Conservation (phyloP, 345 rosid species). For the Odontarrhena argentea region DNA sequence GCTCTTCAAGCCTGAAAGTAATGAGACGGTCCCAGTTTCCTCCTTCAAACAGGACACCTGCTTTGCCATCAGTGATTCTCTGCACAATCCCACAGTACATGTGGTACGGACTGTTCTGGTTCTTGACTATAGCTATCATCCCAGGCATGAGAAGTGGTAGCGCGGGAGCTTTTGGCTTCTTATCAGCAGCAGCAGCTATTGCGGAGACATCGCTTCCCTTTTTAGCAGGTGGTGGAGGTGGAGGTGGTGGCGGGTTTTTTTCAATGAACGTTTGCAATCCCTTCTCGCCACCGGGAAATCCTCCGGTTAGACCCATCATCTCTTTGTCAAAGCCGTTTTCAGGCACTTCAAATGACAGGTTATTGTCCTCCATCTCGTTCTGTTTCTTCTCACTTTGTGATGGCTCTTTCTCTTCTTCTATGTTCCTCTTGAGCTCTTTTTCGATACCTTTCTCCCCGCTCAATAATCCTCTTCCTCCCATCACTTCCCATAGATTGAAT, state of each 20-base stretch:
- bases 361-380: constrained; percentile 15
- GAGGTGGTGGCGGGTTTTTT: constrained; percentile 70
- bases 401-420: constrained; percentile 39
- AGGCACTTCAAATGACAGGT: constrained; percentile 38
- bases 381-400: constrained; percentile 17
- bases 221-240: constrained; percentile 26
- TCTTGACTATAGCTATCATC: constrained; percentile 83
- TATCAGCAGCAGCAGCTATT: constrained; percentile 33
- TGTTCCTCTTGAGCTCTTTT: constrained; percentile 58
- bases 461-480: constrained; percentile 92
- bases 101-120: constrained; percentile 73
- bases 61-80: constrained; percentile 89
- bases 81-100: constrained; percentile 93
- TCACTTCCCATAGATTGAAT: constrained; percentile 59
- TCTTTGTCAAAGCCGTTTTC: constrained; percentile 76
- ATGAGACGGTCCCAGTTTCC: constrained; percentile 84
- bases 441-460: constrained; percentile 77
- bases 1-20: constrained; percentile 81
- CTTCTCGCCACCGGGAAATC: constrained; percentile 87
- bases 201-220: constrained; percentile 26
- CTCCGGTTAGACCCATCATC: constrained; percentile 88
- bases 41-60: constrained; percentile 87
- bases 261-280: constrained; percentile 67
- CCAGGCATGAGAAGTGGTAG: constrained; percentile 86
- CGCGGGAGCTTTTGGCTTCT: constrained; percentile 74